These are phyloP conservation scores for Margaritispora aquatica DNA, from an alignment of 495 filamentous ascomycete genomes.

Conservation along the genomic window DNA sequence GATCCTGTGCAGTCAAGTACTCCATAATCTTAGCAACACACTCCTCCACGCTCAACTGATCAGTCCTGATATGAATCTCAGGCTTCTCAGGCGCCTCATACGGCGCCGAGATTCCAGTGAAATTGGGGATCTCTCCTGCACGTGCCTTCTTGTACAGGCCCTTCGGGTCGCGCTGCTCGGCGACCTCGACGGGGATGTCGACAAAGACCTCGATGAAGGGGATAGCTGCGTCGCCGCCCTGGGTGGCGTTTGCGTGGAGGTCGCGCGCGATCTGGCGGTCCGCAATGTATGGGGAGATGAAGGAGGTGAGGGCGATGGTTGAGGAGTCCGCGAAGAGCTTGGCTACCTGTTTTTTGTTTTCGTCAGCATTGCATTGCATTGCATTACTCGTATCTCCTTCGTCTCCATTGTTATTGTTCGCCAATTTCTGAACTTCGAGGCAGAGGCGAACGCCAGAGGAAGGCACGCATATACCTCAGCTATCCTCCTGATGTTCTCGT, in stretches of 20 bases:
- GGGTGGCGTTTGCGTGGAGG: slow-evolving; percentile 56
- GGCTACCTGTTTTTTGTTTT: slow-evolving; percentile 60
- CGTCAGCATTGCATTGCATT: not conserved
- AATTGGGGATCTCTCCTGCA: slow-evolving; percentile 89
- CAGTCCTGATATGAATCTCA: slow-evolving; percentile 78
- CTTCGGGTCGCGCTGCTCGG: slow-evolving; percentile 95
- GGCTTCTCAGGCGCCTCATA: slow-evolving; percentile 86
- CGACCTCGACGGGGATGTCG: slow-evolving; percentile 79
- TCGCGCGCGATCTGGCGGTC: slow-evolving; percentile 78
- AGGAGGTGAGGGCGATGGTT: slow-evolving; percentile 84
- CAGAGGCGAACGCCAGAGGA: too few relatives aligned
- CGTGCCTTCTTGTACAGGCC: slow-evolving; percentile 96
- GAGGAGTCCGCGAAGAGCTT: slow-evolving; percentile 92
- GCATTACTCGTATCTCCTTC: not conserved
- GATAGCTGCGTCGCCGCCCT: slow-evolving; percentile 48
- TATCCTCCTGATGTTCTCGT: slow-evolving; percentile 95
- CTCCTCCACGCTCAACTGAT: slow-evolving; percentile 73
- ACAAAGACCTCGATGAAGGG: slow-evolving; percentile 92
- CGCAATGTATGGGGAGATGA: slow-evolving; percentile 89
- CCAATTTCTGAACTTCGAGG: too few relatives aligned
- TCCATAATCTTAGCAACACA: slow-evolving; percentile 76
- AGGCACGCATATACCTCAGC: too few relatives aligned
- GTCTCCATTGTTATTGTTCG: too few relatives aligned
- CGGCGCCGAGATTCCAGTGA: slow-evolving; percentile 88
- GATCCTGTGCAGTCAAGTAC: slow-evolving; percentile 60